phyloP scores from a whole-genome alignment of 768 basidiomycete genomes.

The Collybiopsis confluens region DNA sequence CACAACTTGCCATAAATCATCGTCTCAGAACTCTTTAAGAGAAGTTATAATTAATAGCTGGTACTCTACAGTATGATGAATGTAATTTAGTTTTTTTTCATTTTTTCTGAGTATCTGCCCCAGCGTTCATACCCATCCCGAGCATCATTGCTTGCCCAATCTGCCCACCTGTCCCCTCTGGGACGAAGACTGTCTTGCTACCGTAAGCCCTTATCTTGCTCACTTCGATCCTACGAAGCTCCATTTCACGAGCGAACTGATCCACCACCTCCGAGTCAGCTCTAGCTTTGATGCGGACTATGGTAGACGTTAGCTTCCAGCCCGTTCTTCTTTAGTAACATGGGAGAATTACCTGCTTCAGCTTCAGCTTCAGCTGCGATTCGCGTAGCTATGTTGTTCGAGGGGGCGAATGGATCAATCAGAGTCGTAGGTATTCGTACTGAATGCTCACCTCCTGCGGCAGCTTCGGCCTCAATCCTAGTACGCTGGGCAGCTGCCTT shows the following conservation, averaged over 20 bases:
- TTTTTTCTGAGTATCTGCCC: slow-evolving; percentile 27
- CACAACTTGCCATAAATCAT: background rate
- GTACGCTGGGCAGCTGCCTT: slow-evolving; percentile 59
- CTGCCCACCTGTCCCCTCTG: slow-evolving; percentile 54
- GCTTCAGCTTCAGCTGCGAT: slow-evolving; percentile 74
- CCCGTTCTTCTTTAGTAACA: slow-evolving; percentile 26
- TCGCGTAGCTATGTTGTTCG: slow-evolving; percentile 63
- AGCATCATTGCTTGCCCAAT: slow-evolving; percentile 59
- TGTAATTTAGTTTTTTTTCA: background rate
- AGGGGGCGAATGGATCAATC: too few relatives aligned
- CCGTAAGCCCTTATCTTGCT: slow-evolving; percentile 62
- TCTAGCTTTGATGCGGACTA: slow-evolving; percentile 56
- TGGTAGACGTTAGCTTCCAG: slow-evolving; percentile 30
- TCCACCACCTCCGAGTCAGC: slow-evolving; percentile 63
- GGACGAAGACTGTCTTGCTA: slow-evolving; percentile 63
- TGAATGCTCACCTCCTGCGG: slow-evolving; percentile 41
- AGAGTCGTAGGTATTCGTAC: too few relatives aligned
- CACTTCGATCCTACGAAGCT: slow-evolving; percentile 62
- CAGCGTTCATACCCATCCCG: slow-evolving; percentile 71
- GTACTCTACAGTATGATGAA: background rate
- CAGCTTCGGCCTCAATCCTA: slow-evolving; percentile 69
- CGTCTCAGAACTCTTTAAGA: too few relatives aligned
- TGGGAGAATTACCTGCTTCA: slow-evolving; percentile 32
- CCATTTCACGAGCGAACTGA: slow-evolving; percentile 75
- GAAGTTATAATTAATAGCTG: too few relatives aligned